Conservation (phyloP, 148 eudicot species). For the Gaultheria prostrata region DNA sequence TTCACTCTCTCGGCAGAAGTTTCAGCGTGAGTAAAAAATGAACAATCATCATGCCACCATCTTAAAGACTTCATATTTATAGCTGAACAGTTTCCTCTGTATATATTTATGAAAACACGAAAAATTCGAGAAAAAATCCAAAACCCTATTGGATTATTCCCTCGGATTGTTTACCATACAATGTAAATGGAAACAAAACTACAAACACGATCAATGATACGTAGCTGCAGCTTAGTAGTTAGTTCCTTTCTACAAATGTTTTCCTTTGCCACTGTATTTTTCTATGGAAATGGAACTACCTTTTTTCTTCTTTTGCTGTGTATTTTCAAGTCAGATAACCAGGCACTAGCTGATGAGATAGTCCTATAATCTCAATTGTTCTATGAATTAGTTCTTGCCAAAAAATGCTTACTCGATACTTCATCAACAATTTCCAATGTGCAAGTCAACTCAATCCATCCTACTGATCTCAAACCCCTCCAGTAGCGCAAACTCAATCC, state of each 20-base stretch:
- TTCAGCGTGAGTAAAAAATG: background rate
- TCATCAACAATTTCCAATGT: no score
- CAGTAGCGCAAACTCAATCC: constrained; percentile 10
- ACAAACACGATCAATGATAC: background rate
- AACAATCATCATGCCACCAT: background rate
- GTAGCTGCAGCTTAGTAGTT: constrained; percentile 4
- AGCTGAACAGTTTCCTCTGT: background rate
- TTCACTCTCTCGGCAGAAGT: background rate
- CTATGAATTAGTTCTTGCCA: background rate
- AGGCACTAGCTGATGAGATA: background rate
- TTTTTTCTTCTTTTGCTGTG: background rate
- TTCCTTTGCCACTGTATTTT: background rate
- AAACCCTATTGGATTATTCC: background rate
- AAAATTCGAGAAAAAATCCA: background rate
- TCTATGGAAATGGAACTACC: background rate
- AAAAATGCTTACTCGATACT: background rate
- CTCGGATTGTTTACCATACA: background rate
- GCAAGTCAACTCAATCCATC: background rate
- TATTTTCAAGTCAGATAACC: background rate
- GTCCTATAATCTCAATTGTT: background rate
- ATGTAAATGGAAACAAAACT: background rate
- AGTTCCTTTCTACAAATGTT: background rate
- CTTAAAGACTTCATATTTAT: background rate
- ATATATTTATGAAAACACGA: background rate
- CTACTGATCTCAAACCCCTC: background rate